A percentile compares a stretch with the other conserved stretches of the same genome.
These are phyloP conservation scores for Entrophospora sp. DNA, from an alignment of 192 early-diverging fungal species.

Conservation along the genomic window DNA sequence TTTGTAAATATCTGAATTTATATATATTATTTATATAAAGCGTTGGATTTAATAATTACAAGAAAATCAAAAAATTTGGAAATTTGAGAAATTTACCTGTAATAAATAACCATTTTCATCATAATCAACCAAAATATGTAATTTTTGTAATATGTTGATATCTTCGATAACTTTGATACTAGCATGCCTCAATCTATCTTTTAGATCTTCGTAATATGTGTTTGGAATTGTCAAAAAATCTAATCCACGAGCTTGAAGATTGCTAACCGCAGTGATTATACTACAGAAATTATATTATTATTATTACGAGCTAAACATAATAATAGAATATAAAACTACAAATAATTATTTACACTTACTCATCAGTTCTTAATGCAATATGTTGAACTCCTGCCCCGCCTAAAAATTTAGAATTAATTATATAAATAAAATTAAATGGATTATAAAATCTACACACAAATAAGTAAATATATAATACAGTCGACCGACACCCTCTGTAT, in stretches of 20 bases:
- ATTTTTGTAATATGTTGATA: slow-evolving; percentile 69
- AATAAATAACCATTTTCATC: slow-evolving; percentile 95
- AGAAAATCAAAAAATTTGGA: not conserved
- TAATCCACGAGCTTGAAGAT: slow-evolving; percentile 76
- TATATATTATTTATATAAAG: not conserved
- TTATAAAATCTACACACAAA: not conserved
- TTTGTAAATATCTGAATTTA: slow-evolving; percentile 64
- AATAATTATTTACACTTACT: not conserved
- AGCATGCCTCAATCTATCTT: slow-evolving; percentile 60
- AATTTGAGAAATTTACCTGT: slow-evolving; percentile 34
- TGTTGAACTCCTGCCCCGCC: slow-evolving; percentile 81
- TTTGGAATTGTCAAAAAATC: slow-evolving; percentile 82
- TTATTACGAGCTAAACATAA: not conserved
- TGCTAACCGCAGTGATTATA: slow-evolving; percentile 74
- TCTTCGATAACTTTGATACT: slow-evolving; percentile 70
- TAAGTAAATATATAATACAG: too few relatives aligned
- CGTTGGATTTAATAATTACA: not conserved
- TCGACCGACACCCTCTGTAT: too few relatives aligned
- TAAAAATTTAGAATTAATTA: not conserved
- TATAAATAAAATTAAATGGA: not conserved
- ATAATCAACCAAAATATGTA: slow-evolving; percentile 91
- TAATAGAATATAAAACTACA: not conserved
- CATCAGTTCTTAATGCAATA: slow-evolving; percentile 84
- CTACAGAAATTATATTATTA: too few relatives aligned
- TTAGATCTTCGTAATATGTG: slow-evolving; percentile 83